Base-by-base conservation (phyloP, 768 basidiomycete genomes). In the Boletus pseudo-olivaceus region DNA sequence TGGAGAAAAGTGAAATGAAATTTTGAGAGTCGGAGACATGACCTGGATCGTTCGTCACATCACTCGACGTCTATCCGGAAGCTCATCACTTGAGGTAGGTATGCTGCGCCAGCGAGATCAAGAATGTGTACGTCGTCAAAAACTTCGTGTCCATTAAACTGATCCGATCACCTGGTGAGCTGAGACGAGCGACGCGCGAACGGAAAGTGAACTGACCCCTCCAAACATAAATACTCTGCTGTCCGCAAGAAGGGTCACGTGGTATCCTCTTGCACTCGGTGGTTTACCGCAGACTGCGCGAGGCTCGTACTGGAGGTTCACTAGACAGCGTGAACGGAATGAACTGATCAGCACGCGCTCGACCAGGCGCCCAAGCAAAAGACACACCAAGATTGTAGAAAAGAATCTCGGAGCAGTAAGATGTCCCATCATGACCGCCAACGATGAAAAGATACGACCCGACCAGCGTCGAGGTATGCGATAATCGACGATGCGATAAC, bases 371-470 rank as follows among this genome's bases (percentile, higher is more conserved):
- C 19, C 30, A 23, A 23, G n/a, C 20, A n/a, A 37, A 32, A 38
- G 39, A 62, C 72, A 32, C 56, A 93, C 94, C 89, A 34, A 98
- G 84, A 64, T 97, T 94, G 71, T 93, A 93, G 5, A 91, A 75
- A 17, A 92, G 75, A 6, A 96, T 75, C 11, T 95, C 88, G 2
- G 79, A 78, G 33, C 75, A 78, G 67, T 97, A 97, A 45, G 84
- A 75, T 11, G 73, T 70, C 5, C 90, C 89, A 58, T 95, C 88
- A 72, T 96, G 93, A 3, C 95, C 95, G 0, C 93, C 94, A 41
- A 87, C 76, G 50, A 96, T 79, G 73, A 95, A 94, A 1, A 98
- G 80, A 66, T 92, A 95, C 1, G 91, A 93, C 30, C 95, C 93
- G 15, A 98, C 89, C 68, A 89, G 90, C 0, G 93, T 93, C 14